Evolutionary conservation across 202 grass and related monocot genomes (phyloP), one percentile per base, ranked within the genome.

Genomic region (Zizania palustris): DNA sequence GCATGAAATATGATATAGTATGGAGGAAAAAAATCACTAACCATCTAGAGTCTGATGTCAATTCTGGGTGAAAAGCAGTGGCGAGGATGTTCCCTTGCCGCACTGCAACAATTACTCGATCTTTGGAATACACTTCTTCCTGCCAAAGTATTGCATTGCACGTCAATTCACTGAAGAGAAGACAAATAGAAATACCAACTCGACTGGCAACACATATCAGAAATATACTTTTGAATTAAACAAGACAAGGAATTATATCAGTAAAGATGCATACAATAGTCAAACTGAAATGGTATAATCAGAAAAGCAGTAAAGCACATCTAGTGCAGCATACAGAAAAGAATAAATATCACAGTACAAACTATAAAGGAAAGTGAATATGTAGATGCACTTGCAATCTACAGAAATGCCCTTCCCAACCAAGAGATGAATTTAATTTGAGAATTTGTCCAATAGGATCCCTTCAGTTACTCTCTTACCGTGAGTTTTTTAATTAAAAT

Each of bases 1-100:
- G 45, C 0, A 55, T 20, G 9, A 20, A 59, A 45, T 41, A 48
- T 66, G 22, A 33, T 5, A 46, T 55, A 8, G 22, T 16, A 44
- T 34, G 8, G 12, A 69, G 11, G n/a, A 5, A 74, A 45, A 65
- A 16, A 0, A 28, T 28, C 28, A 43, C 63, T 90, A 66, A 97
- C 95, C 95, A 97, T 90, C 95, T 88, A 39, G 84, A 90, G 19
- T 97, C 95, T 55, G 91, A 94, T 63, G 95, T 97, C 71, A 97
- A 80, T 68, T 97, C 95, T 64, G 95, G 91, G 60, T 97, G 95
- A 72, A 97, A 97, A 46, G 91, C 91, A 18, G 96, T 99, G 36
- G 83, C 96, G 0, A 99, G 92, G 60, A 99, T 87, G 75, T 93
- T 91, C 70, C 89, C 75, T 83, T 99, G 96, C 60, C 88, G 81